Base-by-base conservation (phyloP, 495 filamentous ascomycete genomes). In the Pyronema domesticum region DNA sequence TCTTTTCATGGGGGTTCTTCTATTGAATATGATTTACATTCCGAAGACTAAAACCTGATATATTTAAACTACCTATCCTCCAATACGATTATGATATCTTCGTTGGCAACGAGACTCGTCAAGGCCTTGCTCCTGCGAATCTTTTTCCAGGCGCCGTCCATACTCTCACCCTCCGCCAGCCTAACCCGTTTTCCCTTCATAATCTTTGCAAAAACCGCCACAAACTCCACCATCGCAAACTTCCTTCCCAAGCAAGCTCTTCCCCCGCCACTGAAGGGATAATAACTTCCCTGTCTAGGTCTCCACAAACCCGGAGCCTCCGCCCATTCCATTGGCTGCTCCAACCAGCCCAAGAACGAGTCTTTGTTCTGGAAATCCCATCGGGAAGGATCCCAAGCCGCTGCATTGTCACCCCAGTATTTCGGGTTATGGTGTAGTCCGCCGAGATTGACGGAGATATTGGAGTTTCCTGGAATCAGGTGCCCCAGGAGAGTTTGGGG, bases 331-430 rank as follows among this genome's bases (percentile, higher is more conserved):
- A 6, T 17, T 5, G 19, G 14, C 19, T 49, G 46, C 35, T 8
- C 9, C 13, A 7, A 37, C 6, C 13, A 18, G 7, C 7, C 13
- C 33, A 52, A 36, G 17, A 9, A 40, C 33, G 33, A 37, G 19
- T 7, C 13, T 4, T 4, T 7, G 37, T 54, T 46, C 6, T 7
- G n/a, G 39, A 23, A 6, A 33, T 60, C 55, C 64, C 62, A 66
- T 7, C 59, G 55, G 5, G 57, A 54, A 7, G 63, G 63, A 15
- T 36, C 46, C 55, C 68, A 75, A 0, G 14, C 33, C 0, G 57
- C 37, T 0, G 61, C 62, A 37, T 71, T 65, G 7, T 49, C 33
- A 1, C 70, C 71, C 74, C 74, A 77, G 57, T 72, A 72, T 9
- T 58, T 60, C 4, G 70, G 68, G 23, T 68, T 64, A 1, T 68